Evolutionary conservation across 2,329 filamentous ascomycete species (phyloP), one percentile per base, ranked within the genome.

Genomic region (Hymenoscyphus occultus): DNA sequence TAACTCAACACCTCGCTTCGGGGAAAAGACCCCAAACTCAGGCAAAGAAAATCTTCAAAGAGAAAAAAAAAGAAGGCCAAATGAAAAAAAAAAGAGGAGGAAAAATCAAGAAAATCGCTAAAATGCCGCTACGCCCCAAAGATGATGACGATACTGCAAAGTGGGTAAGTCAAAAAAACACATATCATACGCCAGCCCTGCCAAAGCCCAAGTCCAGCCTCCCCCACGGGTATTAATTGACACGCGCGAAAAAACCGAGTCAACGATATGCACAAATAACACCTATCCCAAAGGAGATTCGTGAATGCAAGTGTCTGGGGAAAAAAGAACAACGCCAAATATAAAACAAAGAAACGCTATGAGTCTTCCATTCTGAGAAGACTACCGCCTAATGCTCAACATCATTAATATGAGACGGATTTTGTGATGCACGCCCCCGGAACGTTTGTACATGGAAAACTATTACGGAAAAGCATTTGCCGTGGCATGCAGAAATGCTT

Each of bases 381-480:
- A 22, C n/a, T 22, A 28, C 19, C 48, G 14, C 16, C n/a, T 3
- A 51, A 51, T 51, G 19, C 48, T 51, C 48, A 28, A 28, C 32
- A 35, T 51, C 48, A 51, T 51, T 51, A 51, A 22, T 51, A 22
- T 51, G 42, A 51, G 19, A n/a, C 42, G 42, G 42, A 45, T 45
- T 45, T 45, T 45, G 40, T 45, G 40, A 22, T 51, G 48, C 32
- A 13, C 22, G n/a, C 48, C 48, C 48, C n/a, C n/a, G 13, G 22
- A 51, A 51, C 48, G 22, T 51, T 51, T 51, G 19, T 51, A 51
- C 48, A 51, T 22, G 48, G 48, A 51, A 51, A 51, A 22, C 22
- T 22, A 28, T 51, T 51, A 28, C 28, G 48, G n/a, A 22, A 12
- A 51, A 28, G 48, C 10, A 22, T 19, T 28, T 51, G 48, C 22